Percentiles rank a stretch among this genome's conserved stretches.
Conservation (phyloP, 2,329 filamentous ascomycete species). For the Fusarium camptoceras region DNA sequence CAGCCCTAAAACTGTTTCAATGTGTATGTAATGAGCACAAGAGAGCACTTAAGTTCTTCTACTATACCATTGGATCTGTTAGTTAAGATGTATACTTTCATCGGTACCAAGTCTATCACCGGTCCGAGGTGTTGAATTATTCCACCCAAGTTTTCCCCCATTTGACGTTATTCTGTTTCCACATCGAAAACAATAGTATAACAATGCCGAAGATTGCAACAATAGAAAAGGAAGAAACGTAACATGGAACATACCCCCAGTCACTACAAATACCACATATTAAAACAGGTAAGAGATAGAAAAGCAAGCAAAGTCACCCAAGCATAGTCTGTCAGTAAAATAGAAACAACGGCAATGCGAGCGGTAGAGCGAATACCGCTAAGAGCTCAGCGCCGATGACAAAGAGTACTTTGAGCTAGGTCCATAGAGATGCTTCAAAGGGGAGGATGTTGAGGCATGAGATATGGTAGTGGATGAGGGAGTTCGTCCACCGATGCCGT, state of each 20-base stretch:
- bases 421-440: neutral
- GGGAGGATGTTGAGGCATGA: neutral
- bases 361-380: neutral
- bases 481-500: neutral
- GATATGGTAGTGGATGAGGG: neutral
- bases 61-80: too few relatives aligned
- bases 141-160: neutral
- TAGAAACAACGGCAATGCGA: neutral
- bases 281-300: neutral
- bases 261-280: neutral
- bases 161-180: neutral
- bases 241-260: neutral
- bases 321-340: neutral
- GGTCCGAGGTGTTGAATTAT: neutral
- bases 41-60: too few relatives aligned
- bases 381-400: neutral
- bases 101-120: neutral
- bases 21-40: too few relatives aligned
- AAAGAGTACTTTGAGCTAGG: neutral
- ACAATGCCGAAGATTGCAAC: neutral
- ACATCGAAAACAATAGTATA: neutral
- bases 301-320: neutral
- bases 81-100: too few relatives aligned
- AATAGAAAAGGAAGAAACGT: neutral
- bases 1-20: too few relatives aligned